Conservation (phyloP, 768 basidiomycete genomes). For the Psilocybe tampanensis region DNA sequence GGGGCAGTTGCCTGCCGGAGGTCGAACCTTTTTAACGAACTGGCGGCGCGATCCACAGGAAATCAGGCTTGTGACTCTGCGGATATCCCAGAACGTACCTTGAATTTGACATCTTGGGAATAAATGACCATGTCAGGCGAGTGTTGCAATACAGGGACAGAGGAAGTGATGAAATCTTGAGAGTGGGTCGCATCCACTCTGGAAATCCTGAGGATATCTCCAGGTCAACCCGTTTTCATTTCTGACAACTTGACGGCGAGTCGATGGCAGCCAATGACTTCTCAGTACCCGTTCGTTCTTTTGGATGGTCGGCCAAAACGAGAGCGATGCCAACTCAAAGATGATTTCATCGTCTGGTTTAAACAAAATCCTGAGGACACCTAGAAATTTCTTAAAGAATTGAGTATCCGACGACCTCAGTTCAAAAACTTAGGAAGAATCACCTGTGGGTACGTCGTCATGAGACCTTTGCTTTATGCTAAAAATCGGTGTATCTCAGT, state of each 20-base stretch:
- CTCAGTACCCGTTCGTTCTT: neutral
- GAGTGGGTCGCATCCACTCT: too few species aligned
- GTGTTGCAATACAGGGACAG: slow-evolving; percentile 2
- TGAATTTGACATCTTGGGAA: slow-evolving; percentile 12
- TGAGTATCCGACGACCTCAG: too few species aligned
- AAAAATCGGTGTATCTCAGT: neutral
- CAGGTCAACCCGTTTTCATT: slow-evolving; percentile 6
- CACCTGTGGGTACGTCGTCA: neutral
- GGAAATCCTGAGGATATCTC: neutral
- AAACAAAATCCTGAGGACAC: too few species aligned
- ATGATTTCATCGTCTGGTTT: too few species aligned
- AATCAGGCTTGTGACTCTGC: slow-evolving; percentile 9
- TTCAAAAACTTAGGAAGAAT: neutral
- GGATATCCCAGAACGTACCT: slow-evolving; percentile 2
- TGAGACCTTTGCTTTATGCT: neutral
- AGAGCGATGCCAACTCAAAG: too few species aligned
- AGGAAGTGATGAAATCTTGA: neutral
- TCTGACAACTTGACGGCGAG: neutral
- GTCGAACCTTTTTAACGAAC: neutral
- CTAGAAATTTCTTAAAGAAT: too few species aligned
- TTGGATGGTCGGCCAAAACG: too few species aligned
- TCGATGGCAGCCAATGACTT: neutral
- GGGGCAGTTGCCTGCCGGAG: neutral
- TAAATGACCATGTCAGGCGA: neutral
- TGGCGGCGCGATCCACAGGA: neutral